phyloP scores from a whole-genome alignment of 371 early-diverging fungal genomes.

The Modicella reniformis region DNA sequence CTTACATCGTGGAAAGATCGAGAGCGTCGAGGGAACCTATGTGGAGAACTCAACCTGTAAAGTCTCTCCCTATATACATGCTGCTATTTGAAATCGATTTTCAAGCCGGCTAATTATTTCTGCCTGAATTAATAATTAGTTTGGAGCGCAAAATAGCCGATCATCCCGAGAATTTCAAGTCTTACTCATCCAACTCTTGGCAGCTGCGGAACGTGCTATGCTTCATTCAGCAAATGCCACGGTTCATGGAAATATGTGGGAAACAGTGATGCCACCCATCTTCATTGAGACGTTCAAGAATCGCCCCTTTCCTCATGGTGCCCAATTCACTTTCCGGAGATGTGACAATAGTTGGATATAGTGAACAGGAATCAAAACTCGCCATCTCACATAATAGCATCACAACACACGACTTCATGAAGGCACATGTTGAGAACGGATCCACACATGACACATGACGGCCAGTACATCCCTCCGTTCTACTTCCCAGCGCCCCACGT shows the following conservation, averaged over 20 bases:
- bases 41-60: conserved; percentile 28
- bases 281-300: conserved; percentile 20
- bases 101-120: not conserved
- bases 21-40: conserved; percentile 30
- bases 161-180: conserved; percentile 21
- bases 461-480: conserved; percentile 29
- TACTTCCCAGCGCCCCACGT: conserved; percentile 27
- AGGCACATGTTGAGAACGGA: conserved; percentile 9
- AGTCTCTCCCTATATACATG: not conserved
- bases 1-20: conserved; percentile 31
- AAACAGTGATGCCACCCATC: conserved; percentile 11
- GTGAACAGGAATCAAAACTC: conserved; percentile 6
- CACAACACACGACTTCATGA: conserved; percentile 10
- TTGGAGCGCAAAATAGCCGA: conserved; percentile 19
- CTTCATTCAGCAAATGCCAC: no score
- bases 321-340: conserved; percentile 19
- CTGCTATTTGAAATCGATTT: not conserved
- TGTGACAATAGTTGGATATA: conserved; percentile 18
- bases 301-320: conserved; percentile 23
- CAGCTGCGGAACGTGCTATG: no score
- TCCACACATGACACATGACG: conserved; percentile 8
- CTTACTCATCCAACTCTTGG: no score
- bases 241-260: conserved; percentile 24
- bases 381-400: conserved; percentile 9
- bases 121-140: not conserved